phyloP scores from a whole-genome alignment of 108 stramenopile species.

The Chaetoceros muelleri region DNA sequence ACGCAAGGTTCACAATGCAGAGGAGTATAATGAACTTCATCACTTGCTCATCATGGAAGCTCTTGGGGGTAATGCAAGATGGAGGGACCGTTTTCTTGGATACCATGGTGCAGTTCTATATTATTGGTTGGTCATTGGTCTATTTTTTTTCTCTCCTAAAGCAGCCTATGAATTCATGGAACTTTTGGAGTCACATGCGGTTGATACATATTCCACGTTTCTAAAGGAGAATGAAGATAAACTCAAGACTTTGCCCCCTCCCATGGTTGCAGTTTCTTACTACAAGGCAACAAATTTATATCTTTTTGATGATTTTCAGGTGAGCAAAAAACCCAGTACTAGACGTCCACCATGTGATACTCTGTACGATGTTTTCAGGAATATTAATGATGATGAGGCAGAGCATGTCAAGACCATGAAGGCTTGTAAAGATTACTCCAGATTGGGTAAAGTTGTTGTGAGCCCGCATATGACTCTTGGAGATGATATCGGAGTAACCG shows the following conservation, averaged over 20 bases:
- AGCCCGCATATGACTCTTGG: slow-evolving; percentile 1
- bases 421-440: slow-evolving; percentile 12
- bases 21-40: slow-evolving; percentile 90
- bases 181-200: slow-evolving; percentile 80
- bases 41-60: slow-evolving; percentile 95
- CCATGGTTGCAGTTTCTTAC: slow-evolving; percentile 57
- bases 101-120: slow-evolving; percentile 88
- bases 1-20: slow-evolving; percentile 70
- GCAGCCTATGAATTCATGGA: slow-evolving; percentile 77
- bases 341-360: slow-evolving; percentile 54
- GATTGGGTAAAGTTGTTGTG: neutral
- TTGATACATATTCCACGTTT: slow-evolving; percentile 69
- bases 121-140: slow-evolving; percentile 70
- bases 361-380: slow-evolving; percentile 75
- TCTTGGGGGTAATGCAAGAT: slow-evolving; percentile 72
- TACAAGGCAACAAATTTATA: slow-evolving; percentile 56
- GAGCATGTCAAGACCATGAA: slow-evolving; percentile 63
- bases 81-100: slow-evolving; percentile 73
- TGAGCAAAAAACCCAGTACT: neutral
- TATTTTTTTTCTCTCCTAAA: slow-evolving; percentile 59
- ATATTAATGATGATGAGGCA: slow-evolving; percentile 79
- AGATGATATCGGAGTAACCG: neutral
- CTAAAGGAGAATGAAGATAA: slow-evolving; percentile 40
- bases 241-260: slow-evolving; percentile 49
- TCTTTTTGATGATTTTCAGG: slow-evolving; percentile 19